Base-by-base conservation (phyloP, 1,139 yeast genomes). In the Yamadazyma songkhlaensis region DNA sequence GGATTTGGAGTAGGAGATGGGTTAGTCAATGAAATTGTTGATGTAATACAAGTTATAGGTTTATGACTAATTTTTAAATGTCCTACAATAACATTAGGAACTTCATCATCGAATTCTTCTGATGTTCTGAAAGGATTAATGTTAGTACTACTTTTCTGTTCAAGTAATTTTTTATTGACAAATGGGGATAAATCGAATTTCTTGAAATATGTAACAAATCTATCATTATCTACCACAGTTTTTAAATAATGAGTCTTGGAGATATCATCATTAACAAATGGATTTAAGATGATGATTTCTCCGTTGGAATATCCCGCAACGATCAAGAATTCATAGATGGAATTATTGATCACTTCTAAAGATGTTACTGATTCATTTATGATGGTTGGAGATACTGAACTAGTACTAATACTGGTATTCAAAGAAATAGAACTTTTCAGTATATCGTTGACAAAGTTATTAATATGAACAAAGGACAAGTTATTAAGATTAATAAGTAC, bases 41-140 rank as follows among this genome's bases (percentile, higher is more conserved):
- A 55, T 2, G 55, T 43, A 9, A 62, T 53, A 13, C 60, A 45
- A 0, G 67, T 61, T 26, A 84, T 69, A 2, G 88, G 77, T 41
- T 73, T 72, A 43, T 75, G 74, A 20, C 85, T 72, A 10, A 84
- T 51, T 45, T 80, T 80, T 54, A 80, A 77, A 48, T 81, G 86
- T 1, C 84, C 81, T 20, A 82, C 61, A 14, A 52, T 41, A 23
- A 34, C 44, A 26, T 25, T 25, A 8, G 34, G 20, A 13, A n/a
- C 10, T 13, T 32, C 38, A 13, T 41, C 37, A 20, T 31, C 14
- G n/a, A 11, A 9, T 11, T 31, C 32, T 7, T 25, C 29, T 11
- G 20, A 22, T 12, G 11, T 23, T 25, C 32, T 24, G 13, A 34
- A 34, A 5, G 36, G 36, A 33, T 33, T 33, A 11, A 13, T 11